Base-by-base conservation (phyloP, 495 filamentous ascomycete genomes). In the Patellaria atrata region DNA sequence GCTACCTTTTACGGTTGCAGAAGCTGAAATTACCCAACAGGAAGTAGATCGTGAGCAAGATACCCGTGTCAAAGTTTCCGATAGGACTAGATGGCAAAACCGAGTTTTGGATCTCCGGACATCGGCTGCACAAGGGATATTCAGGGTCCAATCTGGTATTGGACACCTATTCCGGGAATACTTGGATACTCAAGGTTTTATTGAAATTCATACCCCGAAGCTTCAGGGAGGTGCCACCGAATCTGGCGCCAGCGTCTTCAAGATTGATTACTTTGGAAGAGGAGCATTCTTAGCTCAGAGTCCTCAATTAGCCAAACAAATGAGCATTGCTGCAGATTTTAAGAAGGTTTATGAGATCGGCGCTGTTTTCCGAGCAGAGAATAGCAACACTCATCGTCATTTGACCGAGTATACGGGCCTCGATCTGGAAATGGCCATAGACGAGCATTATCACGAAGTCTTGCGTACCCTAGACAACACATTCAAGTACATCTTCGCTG, bases 361-460 rank as follows among this genome's bases (percentile, higher is more conserved):
- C 0, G 80, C 82, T 3, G 87, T 96, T 6, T 97, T 94, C 74
- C 71, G 87, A 52, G 89, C 89, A 0, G 89, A 96, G 63, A 93
- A 96, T 57, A 86, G 78, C 36, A 94, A 94, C 52, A 97, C 89
- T 1, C 83, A 91, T 50, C 68, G 89, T 33, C 89, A 97, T 57
- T 79, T 94, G 74, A 96, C 85, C 9, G 89, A 94, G 65, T 97
- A 93, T 60, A 83, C 82, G 27, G 89, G 89, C 56, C 79, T 97
- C 40, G 89, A 97, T 81, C 63, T 94, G 50, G 89, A 96, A 54
- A 94, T 93, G 80, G 84, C 84, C 22, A 93, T 94, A 56, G 70
- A 79, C 35, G 62, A 81, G 36, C 70, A 84, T 58, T 96, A 94
- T 61, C 72, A 80, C 53, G 89, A 97, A 55, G 84, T 91, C 23